phyloP scores from a whole-genome alignment of 352 stramenopile species.

The Aphanomyces stellatus region DNA sequence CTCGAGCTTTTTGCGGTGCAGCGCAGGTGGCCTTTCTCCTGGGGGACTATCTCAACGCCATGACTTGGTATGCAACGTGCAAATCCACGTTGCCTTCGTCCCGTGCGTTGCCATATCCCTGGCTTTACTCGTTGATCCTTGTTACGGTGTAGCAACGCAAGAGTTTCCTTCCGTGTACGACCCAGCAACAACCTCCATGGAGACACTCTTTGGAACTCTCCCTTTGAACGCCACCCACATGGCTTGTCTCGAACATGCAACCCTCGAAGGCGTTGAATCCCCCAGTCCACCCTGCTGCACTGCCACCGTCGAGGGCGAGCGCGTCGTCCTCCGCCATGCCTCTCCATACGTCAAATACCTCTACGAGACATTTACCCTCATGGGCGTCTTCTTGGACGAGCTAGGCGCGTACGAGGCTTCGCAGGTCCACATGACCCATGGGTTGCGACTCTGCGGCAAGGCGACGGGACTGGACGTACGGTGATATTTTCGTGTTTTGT shows the following conservation, averaged over 20 bases:
- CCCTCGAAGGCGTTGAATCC: not conserved
- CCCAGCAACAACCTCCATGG: not conserved
- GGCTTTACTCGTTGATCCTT: not conserved
- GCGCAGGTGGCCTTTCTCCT: not conserved
- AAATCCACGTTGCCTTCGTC: no score
- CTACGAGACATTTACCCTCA: slow-evolving; percentile 37
- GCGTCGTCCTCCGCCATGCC: not conserved
- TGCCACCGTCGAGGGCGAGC: not conserved
- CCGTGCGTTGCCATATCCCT: not conserved
- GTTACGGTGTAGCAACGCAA: not conserved
- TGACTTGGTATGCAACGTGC: not conserved
- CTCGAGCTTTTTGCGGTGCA: not conserved
- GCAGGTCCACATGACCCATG: slow-evolving; percentile 32
- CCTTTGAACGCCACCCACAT: not conserved
- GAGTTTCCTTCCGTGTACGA: not conserved
- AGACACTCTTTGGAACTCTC: slow-evolving; percentile 15
- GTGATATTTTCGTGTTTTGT: no score
- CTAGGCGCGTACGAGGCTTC: slow-evolving; percentile 40
- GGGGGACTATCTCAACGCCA: not conserved
- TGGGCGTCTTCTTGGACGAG: slow-evolving; percentile 62
- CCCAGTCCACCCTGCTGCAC: not conserved
- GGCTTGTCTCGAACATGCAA: not conserved
- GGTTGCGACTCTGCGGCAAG: slow-evolving; percentile 31
- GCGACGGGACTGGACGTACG: slow-evolving; percentile 31
- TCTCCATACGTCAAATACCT: slow-evolving; percentile 42